Conservation (phyloP, 2,329 filamentous ascomycete genomes). For the Lecanicillium sp. region DNA sequence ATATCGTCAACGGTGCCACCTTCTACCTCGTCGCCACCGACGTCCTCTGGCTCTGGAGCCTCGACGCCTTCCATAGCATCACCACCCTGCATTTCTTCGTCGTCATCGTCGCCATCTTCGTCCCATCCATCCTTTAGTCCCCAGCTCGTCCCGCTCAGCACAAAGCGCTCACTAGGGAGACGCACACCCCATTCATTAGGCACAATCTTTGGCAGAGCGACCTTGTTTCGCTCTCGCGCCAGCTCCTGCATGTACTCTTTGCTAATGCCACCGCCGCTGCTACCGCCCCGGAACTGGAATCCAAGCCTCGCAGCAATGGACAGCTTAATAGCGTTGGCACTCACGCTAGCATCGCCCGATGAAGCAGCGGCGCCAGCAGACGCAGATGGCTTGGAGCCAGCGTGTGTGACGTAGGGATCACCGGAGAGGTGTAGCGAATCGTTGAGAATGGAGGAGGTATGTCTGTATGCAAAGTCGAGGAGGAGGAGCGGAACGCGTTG, state of each 20-base stretch:
- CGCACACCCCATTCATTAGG: constrained; percentile 60
- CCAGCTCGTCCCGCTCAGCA: constrained; percentile 58
- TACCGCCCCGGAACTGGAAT: constrained; percentile 57
- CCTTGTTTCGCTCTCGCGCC: constrained; percentile 61
- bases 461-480: constrained; percentile 80
- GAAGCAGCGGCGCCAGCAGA: constrained; percentile 39
- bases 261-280: constrained; percentile 44
- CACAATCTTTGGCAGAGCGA: constrained; percentile 53
- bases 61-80: constrained; percentile 44
- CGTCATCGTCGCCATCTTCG: constrained; percentile 34
- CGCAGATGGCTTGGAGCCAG: constrained; percentile 42
- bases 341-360: constrained; percentile 48
- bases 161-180: constrained; percentile 59
- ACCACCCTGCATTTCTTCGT: constrained; percentile 28
- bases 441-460: constrained; percentile 62
- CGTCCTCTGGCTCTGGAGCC: constrained; percentile 30
- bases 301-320: constrained; percentile 61
- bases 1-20: constrained; percentile 46
- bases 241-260: constrained; percentile 74
- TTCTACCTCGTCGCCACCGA: constrained; percentile 38
- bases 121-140: constrained; percentile 53
- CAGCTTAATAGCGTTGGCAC: constrained; percentile 60
- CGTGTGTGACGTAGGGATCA: constrained; percentile 57
- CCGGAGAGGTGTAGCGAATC: constrained; percentile 62
- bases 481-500: constrained; percentile 74